Conservation (phyloP, 441 rosid genomes). For the Hura crepitans region DNA sequence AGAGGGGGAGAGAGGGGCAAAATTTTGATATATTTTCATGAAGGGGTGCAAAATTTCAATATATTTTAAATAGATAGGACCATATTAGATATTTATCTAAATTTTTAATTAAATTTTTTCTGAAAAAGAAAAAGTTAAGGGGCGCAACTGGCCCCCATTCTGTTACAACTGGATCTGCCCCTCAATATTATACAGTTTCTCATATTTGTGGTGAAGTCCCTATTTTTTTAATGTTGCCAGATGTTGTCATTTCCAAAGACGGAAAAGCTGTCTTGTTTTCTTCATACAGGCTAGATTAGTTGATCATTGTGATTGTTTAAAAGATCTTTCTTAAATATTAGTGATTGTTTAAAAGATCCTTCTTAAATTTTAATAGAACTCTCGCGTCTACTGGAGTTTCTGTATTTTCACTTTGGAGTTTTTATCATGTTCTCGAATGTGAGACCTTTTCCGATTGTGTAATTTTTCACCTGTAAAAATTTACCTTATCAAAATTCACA, state of each 20-base stretch:
- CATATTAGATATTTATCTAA: too few relatives aligned
- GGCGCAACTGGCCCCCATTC: too few relatives aligned
- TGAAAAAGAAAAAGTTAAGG: too few relatives aligned
- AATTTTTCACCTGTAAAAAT: background rate
- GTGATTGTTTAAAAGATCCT: background rate
- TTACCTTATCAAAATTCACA: background rate
- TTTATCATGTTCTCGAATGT: background rate
- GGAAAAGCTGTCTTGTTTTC: background rate
- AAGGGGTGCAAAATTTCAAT: too few relatives aligned
- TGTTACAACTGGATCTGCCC: too few relatives aligned
- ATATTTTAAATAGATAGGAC: too few relatives aligned
- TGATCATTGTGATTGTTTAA: background rate
- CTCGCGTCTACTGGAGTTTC: background rate
- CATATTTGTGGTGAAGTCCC: background rate
- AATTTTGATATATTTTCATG: too few relatives aligned
- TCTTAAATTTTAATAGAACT: background rate
- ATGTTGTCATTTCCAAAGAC: background rate
- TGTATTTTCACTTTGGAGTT: background rate
- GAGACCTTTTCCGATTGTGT: background rate
- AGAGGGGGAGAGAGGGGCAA: too few relatives aligned
- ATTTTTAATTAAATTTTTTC: too few relatives aligned
- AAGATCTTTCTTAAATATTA: background rate
- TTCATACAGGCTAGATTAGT: background rate
- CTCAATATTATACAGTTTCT: constrained; percentile 1
- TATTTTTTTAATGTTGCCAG: background rate